Percentiles rank a stretch among this genome's conserved stretches.
Evolutionary conservation across 768 basidiomycete genomes (phyloP).

Genomic region (Russula ochroleuca): DNA sequence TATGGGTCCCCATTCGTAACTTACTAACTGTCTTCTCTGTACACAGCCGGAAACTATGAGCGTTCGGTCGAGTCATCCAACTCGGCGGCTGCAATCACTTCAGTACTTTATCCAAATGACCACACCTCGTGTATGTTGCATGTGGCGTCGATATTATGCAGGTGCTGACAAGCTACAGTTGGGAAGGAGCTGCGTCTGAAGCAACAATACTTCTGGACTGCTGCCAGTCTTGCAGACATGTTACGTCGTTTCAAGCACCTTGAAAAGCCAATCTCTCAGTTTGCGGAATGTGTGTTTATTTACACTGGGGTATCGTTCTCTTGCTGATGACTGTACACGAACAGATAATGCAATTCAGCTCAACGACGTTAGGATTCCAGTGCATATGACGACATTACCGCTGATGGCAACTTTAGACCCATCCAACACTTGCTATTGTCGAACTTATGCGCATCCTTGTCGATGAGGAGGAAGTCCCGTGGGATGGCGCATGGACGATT

Average conservation of each 20-base stretch:
- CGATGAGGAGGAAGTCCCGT: constrained; percentile 86
- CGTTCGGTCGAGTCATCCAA: constrained; percentile 83
- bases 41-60: constrained; percentile 85
- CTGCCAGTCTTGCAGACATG: constrained; percentile 85
- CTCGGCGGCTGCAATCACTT: constrained; percentile 89
- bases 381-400: background rate
- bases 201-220: constrained; percentile 97
- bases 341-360: constrained; percentile 87
- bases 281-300: constrained; percentile 67
- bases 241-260: constrained; percentile 89
- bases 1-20: background rate
- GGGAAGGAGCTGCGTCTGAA: constrained; percentile 88
- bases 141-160: background rate
- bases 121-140: constrained; percentile 49
- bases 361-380: constrained; percentile 62
- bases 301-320: background rate
- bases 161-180: constrained; percentile 40
- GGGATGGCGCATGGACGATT: constrained; percentile 85
- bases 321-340: background rate
- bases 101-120: constrained; percentile 95
- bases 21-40: background rate
- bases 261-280: constrained; percentile 69
- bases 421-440: constrained; percentile 91
- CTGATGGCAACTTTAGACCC: constrained; percentile 52
- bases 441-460: constrained; percentile 90